A percentile compares a stretch with the other conserved stretches of the same genome.
These are phyloP conservation scores for Fraxinus cuspidata DNA, from an alignment of 257 asterid genomes.

Conservation along the genomic window DNA sequence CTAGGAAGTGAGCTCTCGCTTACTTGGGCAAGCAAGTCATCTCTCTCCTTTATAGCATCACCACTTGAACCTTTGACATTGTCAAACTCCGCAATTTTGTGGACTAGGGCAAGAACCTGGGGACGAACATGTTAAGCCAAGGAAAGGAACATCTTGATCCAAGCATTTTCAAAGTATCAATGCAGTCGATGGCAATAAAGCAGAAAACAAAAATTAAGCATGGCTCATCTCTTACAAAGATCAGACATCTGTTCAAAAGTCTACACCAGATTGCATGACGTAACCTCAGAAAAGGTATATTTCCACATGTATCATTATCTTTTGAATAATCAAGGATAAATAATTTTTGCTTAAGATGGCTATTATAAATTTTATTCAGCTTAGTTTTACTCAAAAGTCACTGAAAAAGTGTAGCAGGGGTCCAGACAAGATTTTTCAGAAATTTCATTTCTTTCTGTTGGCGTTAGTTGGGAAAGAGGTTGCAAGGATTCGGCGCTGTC, in stretches of 20 bases:
- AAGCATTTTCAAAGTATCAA: background rate
- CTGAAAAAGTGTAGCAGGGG: background rate
- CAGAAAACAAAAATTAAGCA: background rate
- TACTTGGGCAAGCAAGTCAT: slow-evolving; percentile 51
- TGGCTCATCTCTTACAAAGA: background rate
- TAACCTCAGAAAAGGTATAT: background rate
- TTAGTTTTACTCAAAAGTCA: background rate
- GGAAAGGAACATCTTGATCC: slow-evolving; percentile 6
- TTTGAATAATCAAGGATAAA: background rate
- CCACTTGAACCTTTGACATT: slow-evolving; percentile 34
- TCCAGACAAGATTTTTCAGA: background rate
- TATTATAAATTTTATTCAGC: background rate
- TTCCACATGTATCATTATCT: background rate
- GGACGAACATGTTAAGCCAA: slow-evolving; percentile 21
- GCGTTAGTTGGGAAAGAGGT: background rate
- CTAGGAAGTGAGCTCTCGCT: slow-evolving; percentile 71
- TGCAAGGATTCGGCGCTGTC: background rate
- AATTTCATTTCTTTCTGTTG: background rate
- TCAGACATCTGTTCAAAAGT: background rate
- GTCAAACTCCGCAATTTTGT: slow-evolving; percentile 47
- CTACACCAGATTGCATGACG: background rate
- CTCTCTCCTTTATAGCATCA: slow-evolving; percentile 65
- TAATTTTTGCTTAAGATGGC: background rate
- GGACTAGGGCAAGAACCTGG: slow-evolving; percentile 72
- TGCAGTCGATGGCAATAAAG: background rate